Percentiles rank a stretch among this genome's conserved stretches.
Evolutionary conservation across 306 rosid genomes (phyloP).

Genomic region (Rosa rugosa): DNA sequence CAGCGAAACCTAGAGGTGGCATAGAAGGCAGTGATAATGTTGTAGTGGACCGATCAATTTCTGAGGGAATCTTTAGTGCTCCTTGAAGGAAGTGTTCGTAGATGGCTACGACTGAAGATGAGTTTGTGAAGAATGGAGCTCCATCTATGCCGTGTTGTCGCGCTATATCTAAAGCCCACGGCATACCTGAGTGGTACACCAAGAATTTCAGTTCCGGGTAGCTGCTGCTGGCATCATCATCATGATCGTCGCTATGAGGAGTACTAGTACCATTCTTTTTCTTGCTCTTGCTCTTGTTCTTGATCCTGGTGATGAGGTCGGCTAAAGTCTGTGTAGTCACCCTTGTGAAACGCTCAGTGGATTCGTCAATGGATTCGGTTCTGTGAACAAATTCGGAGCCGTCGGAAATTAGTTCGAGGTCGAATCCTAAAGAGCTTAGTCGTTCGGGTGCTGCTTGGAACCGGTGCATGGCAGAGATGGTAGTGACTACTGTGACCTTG

Average conservation of each 20-base stretch:
- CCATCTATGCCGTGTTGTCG: slow-evolving; percentile 14
- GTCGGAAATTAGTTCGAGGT: slow-evolving; percentile 21
- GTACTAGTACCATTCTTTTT: background rate
- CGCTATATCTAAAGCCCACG: slow-evolving; percentile 33
- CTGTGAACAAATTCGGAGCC: slow-evolving; percentile 2
- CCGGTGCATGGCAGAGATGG: background rate
- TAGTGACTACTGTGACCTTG: slow-evolving; percentile 25
- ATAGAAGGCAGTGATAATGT: background rate
- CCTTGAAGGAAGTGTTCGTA: slow-evolving; percentile 38
- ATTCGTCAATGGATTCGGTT: background rate
- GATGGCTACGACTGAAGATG: slow-evolving; percentile 12
- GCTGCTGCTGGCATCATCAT: background rate
- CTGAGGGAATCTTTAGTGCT: slow-evolving; percentile 36
- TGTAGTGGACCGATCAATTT: background rate
- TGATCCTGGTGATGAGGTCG: background rate
- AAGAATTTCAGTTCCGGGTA: background rate
- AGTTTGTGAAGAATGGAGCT: slow-evolving; percentile 35
- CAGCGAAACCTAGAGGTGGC: background rate
- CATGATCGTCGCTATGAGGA: background rate
- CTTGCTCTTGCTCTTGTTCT: background rate
- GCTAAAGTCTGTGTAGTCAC: background rate
- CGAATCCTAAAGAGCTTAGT: slow-evolving; percentile 5
- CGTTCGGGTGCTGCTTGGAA: background rate
- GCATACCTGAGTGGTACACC: slow-evolving; percentile 29
- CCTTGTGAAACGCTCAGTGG: slow-evolving; percentile 1